Evolutionary conservation across 345 rosid species (phyloP).

Genomic region (Balakata baccata): DNA sequence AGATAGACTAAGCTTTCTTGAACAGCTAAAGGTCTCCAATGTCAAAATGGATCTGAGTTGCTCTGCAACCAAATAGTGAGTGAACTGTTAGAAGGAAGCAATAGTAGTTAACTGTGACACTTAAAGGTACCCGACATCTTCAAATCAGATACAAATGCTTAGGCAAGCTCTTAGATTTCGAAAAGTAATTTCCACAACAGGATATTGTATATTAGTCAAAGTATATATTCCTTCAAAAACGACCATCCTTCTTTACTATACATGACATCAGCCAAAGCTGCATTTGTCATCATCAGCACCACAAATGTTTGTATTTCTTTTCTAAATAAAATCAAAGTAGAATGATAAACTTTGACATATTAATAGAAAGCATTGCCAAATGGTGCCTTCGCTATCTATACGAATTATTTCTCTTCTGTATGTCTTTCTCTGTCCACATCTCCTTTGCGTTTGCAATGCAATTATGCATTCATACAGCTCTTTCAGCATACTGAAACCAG

Average conservation of each 20-base stretch:
- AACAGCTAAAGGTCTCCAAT: neutral
- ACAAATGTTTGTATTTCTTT: neutral
- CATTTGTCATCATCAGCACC: neutral
- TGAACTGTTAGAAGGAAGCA: neutral
- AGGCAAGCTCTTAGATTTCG: neutral
- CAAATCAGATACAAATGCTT: neutral
- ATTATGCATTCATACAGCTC: neutral
- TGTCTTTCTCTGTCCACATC: neutral
- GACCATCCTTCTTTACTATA: neutral
- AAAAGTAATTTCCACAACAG: neutral
- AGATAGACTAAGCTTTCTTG: too few relatives aligned
- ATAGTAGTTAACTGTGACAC: neutral
- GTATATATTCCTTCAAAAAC: neutral
- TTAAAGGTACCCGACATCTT: neutral
- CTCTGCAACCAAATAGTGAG: neutral
- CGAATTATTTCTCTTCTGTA: neutral
- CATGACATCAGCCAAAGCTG: neutral
- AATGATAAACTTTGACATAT: too few relatives aligned
- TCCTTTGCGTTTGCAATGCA: neutral
- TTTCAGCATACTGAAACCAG: neutral
- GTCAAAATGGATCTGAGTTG: neutral
- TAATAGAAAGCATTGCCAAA: neutral
- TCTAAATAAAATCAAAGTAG: neutral
- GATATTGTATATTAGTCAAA: slow-evolving; percentile 3
- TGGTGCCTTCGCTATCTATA: neutral